These are phyloP conservation scores for Coemansia umbellata DNA, from an alignment of 192 early-diverging fungal species.

Conservation along the genomic window DNA sequence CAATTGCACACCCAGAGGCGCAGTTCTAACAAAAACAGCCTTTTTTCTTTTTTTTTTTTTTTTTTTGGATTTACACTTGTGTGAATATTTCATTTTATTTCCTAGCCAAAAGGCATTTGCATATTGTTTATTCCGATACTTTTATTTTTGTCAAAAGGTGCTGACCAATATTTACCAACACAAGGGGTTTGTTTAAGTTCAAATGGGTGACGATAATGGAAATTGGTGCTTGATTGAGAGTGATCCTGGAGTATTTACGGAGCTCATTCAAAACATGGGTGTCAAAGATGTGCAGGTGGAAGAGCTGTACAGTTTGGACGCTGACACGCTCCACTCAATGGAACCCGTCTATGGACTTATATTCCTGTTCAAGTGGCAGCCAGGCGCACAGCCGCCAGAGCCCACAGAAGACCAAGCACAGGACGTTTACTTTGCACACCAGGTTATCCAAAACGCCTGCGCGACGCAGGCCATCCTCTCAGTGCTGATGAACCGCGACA, in stretches of 20 bases:
- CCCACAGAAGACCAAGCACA: constrained; percentile 15
- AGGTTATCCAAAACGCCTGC: constrained; percentile 81
- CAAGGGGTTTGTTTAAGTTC: too few species aligned
- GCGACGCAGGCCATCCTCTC: constrained; percentile 83
- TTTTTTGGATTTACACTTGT: too few species aligned
- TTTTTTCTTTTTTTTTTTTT: too few species aligned
- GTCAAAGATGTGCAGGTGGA: constrained; percentile 71
- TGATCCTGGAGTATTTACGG: constrained; percentile 85
- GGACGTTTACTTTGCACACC: constrained; percentile 68
- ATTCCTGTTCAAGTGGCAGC: constrained; percentile 79
- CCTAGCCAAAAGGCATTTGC: too few species aligned
- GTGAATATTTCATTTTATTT: too few species aligned
- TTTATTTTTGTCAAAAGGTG: too few species aligned
- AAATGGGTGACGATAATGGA: constrained; percentile 53
- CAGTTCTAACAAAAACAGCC: too few species aligned
- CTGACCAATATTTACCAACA: too few species aligned
- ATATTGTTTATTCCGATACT: too few species aligned
- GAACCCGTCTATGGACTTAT: constrained; percentile 78
- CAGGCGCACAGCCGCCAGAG: constrained; percentile 10
- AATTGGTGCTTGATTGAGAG: constrained; percentile 87
- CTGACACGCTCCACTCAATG: constrained; percentile 55
- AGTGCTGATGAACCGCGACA: constrained; percentile 60
- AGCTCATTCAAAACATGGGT: constrained; percentile 73
- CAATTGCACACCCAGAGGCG: too few species aligned
- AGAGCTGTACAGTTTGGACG: constrained; percentile 74